Conservation (phyloP, 1,284 basidiomycete genomes). For the Sporisorium exsertum region DNA sequence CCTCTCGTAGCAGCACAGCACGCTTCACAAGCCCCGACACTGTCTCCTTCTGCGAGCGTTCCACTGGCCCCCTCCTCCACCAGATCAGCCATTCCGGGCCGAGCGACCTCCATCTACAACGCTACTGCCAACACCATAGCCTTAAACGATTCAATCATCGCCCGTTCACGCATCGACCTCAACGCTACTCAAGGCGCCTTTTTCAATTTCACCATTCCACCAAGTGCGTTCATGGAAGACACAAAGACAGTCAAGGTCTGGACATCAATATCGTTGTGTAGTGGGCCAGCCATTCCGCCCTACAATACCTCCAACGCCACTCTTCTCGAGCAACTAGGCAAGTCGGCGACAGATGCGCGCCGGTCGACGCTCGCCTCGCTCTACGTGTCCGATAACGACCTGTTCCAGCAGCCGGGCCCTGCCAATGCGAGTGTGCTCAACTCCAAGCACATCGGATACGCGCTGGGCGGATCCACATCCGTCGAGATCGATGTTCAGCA, state of each 20-base stretch:
- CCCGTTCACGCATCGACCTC: conserved; percentile 37
- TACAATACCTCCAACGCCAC: conserved; percentile 62
- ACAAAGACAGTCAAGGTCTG: conserved; percentile 35
- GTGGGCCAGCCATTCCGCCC: conserved; percentile 57
- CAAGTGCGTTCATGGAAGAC: conserved; percentile 23
- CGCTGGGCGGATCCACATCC: conserved; percentile 59
- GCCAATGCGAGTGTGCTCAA: conserved; percentile 40
- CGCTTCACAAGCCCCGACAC: conserved; percentile 8
- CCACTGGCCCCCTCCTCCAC: conserved; percentile 15
- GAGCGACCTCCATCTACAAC: conserved; percentile 38
- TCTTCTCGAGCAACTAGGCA: conserved; percentile 41
- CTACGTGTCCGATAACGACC: conserved; percentile 51
- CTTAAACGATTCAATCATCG: conserved; percentile 56
- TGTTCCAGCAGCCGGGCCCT: conserved; percentile 46
- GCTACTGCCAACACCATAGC: conserved; percentile 31
- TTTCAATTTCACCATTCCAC: conserved; percentile 52
- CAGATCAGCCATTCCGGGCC: conserved; percentile 36
- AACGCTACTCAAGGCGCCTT: conserved; percentile 42
- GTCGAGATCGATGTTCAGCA: conserved; percentile 40
- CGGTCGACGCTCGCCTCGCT: conserved; percentile 52
- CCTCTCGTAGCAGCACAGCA: conserved; percentile 21
- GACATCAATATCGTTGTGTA: conserved; percentile 60
- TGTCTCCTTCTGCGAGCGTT: conserved; percentile 8
- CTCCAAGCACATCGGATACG: conserved; percentile 36
- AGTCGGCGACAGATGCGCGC: conserved; percentile 47